Base-by-base conservation (phyloP, 108 stramenopile genomes). In the Pseudonitzschia delicatissima region DNA sequence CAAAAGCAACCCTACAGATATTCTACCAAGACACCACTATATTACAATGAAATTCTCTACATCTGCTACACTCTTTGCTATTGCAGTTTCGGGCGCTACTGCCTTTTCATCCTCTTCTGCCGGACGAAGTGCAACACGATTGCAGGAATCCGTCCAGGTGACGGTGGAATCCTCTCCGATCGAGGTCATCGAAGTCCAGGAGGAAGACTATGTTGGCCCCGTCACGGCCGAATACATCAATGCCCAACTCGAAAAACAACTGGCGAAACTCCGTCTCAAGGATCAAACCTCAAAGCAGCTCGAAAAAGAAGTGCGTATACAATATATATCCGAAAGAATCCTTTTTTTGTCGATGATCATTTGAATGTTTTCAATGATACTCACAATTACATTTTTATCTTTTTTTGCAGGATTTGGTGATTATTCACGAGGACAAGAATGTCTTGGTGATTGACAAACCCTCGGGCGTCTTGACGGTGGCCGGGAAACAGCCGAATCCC, bases 371-470 rank as follows among this genome's bases (percentile, higher is more conserved):
- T 59, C 58, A 20, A 28, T 69, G 2, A 28, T 18, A n/a, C 20
- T 28, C 58, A 49, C 28, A 36, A n/a, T 47, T 60, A 23, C 6
- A 37, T 34, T 45, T 13, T 33, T 5, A 3, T 45, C 21, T 34
- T 45, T 12, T 18, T 0, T 66, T 13, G 17, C 73, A 92, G 91
- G 86, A 89, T 58, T 70, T 92, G 64, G 71, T 82, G 45, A 72
- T 92, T 33, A 84, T 93, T 33, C 79, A 74, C 61, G 87, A 93
- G 64, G 92, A 93, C 65, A 82, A 88, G 23, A 77, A 93, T 71
- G 82, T 93, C 8, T 76, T 93, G 45, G 86, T 93, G 39, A 78
- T 90, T 21, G 78, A 80, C 84, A 93, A 93, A 67, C 92, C 92
- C 20, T 72, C 86, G 12, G 89, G 89, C 18, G 87, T 93, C 18